phyloP scores from a whole-genome alignment of 2,329 filamentous ascomycete species.

The Colletotrichum orbiculare region DNA sequence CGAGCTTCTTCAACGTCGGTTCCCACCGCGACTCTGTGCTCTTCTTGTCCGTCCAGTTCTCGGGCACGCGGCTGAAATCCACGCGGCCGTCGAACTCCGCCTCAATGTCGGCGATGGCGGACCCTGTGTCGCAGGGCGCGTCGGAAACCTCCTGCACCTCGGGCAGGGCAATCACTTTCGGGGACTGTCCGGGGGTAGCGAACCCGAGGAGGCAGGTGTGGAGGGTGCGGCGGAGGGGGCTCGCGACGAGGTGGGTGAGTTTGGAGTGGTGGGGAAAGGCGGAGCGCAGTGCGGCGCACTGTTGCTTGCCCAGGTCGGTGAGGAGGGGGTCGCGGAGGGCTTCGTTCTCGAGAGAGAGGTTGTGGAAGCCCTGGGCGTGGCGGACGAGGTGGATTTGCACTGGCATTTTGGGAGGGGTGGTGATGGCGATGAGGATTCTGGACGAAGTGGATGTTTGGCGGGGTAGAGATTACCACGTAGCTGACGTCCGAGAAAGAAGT shows the following conservation, averaged over 20 bases:
- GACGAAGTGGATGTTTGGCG: not conserved
- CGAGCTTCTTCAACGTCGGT: conserved; percentile 63
- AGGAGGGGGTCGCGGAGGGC: conserved; percentile 80
- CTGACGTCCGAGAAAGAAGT: not conserved
- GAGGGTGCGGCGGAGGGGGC: conserved; percentile 83
- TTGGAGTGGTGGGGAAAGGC: conserved; percentile 73
- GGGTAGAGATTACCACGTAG: not conserved
- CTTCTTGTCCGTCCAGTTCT: conserved; percentile 79
- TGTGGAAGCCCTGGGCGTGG: conserved; percentile 85
- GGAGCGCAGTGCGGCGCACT: conserved; percentile 74
- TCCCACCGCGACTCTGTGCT: conserved; percentile 53
- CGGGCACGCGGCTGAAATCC: conserved; percentile 70
- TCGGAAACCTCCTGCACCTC: conserved; percentile 83
- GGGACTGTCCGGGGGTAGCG: conserved; percentile 55
- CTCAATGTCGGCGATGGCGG: conserved; percentile 62
- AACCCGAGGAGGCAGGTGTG: conserved; percentile 81
- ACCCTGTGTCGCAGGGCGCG: conserved; percentile 81
- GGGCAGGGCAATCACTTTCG: conserved; percentile 72
- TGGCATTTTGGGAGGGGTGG: conserved; percentile 51
- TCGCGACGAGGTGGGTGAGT: conserved; percentile 79
- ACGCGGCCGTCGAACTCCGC: conserved; percentile 72
- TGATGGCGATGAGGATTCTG: not conserved
- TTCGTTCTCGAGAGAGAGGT: conserved; percentile 77
- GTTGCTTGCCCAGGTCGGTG: conserved; percentile 78
- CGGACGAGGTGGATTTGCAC: conserved; percentile 75